These are phyloP conservation scores for Globisporangium takayamanum DNA, from an alignment of 352 stramenopile genomes.

Conservation along the genomic window DNA sequence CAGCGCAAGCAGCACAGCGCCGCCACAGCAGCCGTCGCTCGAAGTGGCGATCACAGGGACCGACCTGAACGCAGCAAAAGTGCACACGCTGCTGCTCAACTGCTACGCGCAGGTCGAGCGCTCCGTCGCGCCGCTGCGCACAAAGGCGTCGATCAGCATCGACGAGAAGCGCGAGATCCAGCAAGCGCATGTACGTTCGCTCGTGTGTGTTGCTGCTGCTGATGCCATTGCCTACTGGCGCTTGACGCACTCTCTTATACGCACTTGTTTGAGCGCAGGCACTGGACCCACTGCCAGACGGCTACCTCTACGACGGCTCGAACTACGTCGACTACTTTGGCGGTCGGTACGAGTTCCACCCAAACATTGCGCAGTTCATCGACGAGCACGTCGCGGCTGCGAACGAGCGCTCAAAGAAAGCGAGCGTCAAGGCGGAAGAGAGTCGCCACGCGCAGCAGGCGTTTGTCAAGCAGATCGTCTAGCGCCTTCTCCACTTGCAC, in stretches of 20 bases:
- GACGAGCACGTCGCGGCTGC: constrained; percentile 40
- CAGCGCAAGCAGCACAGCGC: background rate
- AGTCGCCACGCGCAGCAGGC: constrained; percentile 38
- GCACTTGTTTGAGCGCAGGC: constrained; percentile 20
- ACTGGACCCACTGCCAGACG: constrained; percentile 61
- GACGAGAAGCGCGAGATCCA: constrained; percentile 71
- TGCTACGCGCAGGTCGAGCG: constrained; percentile 48
- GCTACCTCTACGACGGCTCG: constrained; percentile 63
- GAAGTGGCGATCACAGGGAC: constrained; percentile 45
- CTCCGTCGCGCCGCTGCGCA: constrained; percentile 29
- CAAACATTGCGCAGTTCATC: constrained; percentile 59
- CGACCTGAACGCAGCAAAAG: constrained; percentile 28
- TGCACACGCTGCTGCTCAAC: constrained; percentile 47
- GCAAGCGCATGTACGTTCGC: constrained; percentile 47
- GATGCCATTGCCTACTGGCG: background rate
- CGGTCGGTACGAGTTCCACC: constrained; percentile 67
- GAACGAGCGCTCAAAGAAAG: constrained; percentile 34
- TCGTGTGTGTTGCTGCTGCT: background rate
- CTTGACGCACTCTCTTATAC: background rate
- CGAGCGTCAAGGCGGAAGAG: constrained; percentile 45
- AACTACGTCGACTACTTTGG: constrained; percentile 74
- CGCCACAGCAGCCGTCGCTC: constrained; percentile 1
- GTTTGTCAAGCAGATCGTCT: constrained; percentile 26
- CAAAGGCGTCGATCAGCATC: constrained; percentile 32
- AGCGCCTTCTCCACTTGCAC: background rate